Evolutionary conservation across 2,329 filamentous ascomycete genomes (phyloP).

Genomic region (Sphaerulina vaccinii): DNA sequence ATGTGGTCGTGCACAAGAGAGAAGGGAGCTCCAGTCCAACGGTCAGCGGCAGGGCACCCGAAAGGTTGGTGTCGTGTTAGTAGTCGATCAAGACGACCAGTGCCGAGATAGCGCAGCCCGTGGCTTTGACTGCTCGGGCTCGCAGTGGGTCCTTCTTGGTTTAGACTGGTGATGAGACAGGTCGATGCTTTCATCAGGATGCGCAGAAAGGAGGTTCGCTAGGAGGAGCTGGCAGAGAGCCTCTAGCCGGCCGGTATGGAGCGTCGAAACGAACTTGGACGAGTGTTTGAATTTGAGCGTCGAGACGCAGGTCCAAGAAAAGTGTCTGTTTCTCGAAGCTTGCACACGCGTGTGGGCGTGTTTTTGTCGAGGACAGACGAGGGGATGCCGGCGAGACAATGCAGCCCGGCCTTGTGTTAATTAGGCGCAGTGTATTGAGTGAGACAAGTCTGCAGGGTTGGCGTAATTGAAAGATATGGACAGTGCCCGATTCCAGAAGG

Average conservation of each 20-base stretch:
- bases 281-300: neutral
- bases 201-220: constrained; percentile 24
- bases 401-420: constrained; percentile 23
- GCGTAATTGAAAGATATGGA: constrained; percentile 22
- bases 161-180: constrained; percentile 34
- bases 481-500: constrained; percentile 25
- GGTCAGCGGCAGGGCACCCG: constrained; percentile 34
- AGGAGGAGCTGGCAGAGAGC: constrained; percentile 12
- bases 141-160: constrained; percentile 25
- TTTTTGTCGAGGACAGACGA: constrained; percentile 14
- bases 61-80: constrained; percentile 33
- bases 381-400: constrained; percentile 22
- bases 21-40: constrained; percentile 32
- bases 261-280: constrained; percentile 16
- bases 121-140: constrained; percentile 32
- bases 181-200: constrained; percentile 25
- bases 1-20: constrained; percentile 25
- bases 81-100: constrained; percentile 35
- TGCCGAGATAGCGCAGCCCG: constrained; percentile 34
- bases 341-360: constrained; percentile 9
- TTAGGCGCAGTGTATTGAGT: constrained; percentile 27
- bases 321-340: neutral
- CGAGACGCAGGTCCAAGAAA: constrained; percentile 2
- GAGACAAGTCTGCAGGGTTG: constrained; percentile 23
- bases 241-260: constrained; percentile 21